phyloP scores from a whole-genome alignment of 139 green algal species.

The Yamagishiella unicocca region DNA sequence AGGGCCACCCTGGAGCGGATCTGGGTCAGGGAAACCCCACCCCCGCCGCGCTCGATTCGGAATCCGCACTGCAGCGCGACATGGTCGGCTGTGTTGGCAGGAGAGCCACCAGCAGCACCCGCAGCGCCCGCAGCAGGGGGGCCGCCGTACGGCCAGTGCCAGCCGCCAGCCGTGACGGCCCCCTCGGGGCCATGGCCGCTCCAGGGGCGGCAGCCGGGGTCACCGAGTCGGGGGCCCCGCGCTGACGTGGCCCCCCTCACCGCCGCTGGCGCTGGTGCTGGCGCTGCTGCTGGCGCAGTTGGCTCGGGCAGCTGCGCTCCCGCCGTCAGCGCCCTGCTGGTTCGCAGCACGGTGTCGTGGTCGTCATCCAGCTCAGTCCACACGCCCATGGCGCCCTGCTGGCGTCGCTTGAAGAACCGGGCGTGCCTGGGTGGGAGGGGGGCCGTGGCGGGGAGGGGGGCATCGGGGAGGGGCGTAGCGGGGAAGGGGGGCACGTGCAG shows the following conservation, averaged over 20 bases:
- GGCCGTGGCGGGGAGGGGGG: not conserved
- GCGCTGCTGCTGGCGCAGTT: not conserved
- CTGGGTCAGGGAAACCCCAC: too few species aligned
- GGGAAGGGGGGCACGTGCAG: not conserved
- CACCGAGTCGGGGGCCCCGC: not conserved
- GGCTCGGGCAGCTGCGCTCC: constrained; percentile 1
- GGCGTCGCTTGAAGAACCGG: not conserved
- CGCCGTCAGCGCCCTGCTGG: not conserved
- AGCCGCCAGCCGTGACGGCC: constrained; percentile 6
- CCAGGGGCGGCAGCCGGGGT: not conserved
- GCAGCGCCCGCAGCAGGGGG: not conserved
- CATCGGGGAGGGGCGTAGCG: not conserved
- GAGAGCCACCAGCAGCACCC: not conserved
- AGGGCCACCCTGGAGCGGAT: too few species aligned
- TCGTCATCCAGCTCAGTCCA: constrained; percentile 16
- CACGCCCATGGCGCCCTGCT: not conserved
- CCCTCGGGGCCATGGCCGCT: not conserved
- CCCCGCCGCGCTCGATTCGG: not conserved
- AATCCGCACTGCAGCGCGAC: not conserved
- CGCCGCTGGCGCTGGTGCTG: not conserved
- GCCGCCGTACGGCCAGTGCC: constrained; percentile 20
- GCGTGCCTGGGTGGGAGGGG: not conserved
- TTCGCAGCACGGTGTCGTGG: not conserved
- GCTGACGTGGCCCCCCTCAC: not conserved
- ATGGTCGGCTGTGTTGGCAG: not conserved